phyloP scores from a whole-genome alignment of 1,284 basidiomycete genomes.

The Ustilago sp. region DNA sequence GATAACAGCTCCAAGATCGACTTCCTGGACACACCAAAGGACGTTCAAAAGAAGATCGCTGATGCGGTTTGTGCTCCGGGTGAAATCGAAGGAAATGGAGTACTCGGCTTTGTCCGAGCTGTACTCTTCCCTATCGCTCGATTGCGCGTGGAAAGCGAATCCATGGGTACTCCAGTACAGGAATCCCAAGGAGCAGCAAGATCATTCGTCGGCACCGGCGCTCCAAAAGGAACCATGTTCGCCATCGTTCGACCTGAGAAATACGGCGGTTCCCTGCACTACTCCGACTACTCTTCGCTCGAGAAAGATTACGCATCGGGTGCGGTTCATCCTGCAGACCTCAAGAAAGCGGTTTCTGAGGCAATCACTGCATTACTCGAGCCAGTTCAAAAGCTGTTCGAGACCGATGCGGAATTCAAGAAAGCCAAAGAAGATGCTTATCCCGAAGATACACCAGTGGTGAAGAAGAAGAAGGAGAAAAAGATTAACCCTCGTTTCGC shows the following conservation, averaged over 20 bases:
- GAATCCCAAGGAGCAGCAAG: conserved; percentile 30
- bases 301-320: conserved; percentile 82
- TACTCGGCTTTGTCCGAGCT: conserved; percentile 87
- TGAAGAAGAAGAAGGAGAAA: conserved; percentile 62
- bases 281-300: conserved; percentile 77
- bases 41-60: conserved; percentile 89
- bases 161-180: conserved; percentile 40
- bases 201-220: conserved; percentile 72
- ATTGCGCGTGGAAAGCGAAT: conserved; percentile 51
- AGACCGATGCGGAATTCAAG: conserved; percentile 83
- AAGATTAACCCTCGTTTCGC: conserved; percentile 62
- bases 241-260: conserved; percentile 81
- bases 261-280: conserved; percentile 86
- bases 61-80: conserved; percentile 89
- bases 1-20: conserved; percentile 98
- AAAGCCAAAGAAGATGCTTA: conserved; percentile 84
- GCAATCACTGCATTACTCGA: conserved; percentile 82
- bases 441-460: conserved; percentile 72
- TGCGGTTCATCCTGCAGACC: conserved; percentile 87
- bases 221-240: conserved; percentile 84
- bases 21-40: conserved; percentile 88
- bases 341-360: conserved; percentile 84
- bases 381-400: conserved; percentile 84
- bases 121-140: conserved; percentile 86
- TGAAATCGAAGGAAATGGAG: conserved; percentile 88